Percentiles rank a stretch among this genome's conserved stretches.
These are phyloP conservation scores for Beauveria sp. DNA, from an alignment of 2,329 filamentous ascomycete species.

Conservation along the genomic window DNA sequence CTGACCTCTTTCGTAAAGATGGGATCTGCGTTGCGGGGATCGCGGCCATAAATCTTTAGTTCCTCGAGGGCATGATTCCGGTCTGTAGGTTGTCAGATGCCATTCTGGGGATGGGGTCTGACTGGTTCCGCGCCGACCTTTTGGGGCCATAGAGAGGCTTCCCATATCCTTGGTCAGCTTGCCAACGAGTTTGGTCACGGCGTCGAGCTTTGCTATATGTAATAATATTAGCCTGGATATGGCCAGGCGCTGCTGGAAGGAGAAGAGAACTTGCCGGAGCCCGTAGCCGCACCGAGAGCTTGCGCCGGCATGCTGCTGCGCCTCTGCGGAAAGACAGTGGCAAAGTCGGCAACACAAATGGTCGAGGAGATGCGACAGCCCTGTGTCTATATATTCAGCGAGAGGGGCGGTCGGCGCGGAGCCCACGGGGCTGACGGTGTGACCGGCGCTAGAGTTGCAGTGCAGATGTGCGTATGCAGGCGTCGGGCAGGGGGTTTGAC, in stretches of 20 bases:
- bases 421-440: not conserved
- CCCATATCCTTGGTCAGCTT: conserved; percentile 56
- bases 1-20: conserved; percentile 75
- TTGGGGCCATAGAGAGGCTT: conserved; percentile 47
- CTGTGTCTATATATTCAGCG: not conserved
- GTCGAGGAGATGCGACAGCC: not conserved
- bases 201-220: conserved; percentile 54
- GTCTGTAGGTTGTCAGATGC: conserved; percentile 38
- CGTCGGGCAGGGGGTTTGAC: not conserved
- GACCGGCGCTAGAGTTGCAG: not conserved
- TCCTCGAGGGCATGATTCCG: conserved; percentile 54
- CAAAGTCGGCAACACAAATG: not conserved
- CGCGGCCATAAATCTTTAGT: conserved; percentile 61
- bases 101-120: not conserved
- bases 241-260: not conserved
- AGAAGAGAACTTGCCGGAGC: conserved; percentile 30
- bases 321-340: not conserved
- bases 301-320: conserved; percentile 16
- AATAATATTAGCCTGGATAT: not conserved
- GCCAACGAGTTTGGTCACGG: conserved; percentile 58
- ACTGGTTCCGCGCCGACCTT: conserved; percentile 42
- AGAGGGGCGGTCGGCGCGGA: not conserved
- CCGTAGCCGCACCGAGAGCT: conserved; percentile 27
- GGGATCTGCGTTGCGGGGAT: conserved; percentile 62
- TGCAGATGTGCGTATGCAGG: not conserved